A percentile compares a stretch with the other conserved stretches of the same genome.
Evolutionary conservation across 2,329 filamentous ascomycete species (phyloP).

Genomic region (Fusarium pseudograminearum): DNA sequence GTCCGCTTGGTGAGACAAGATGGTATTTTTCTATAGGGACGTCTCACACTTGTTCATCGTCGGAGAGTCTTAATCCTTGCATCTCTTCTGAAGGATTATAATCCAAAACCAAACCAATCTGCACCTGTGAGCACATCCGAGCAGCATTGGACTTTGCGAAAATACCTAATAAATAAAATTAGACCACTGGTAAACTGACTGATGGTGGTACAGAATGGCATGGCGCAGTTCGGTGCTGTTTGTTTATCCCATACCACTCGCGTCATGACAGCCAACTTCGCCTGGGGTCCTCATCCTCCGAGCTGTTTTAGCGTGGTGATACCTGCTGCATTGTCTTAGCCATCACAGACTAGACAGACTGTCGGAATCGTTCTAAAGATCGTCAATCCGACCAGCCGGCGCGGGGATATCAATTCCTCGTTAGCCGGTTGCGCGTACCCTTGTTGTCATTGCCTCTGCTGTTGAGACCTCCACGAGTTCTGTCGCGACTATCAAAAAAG

Average conservation of each 20-base stretch:
- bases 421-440: slow-evolving; percentile 30
- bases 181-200: not conserved
- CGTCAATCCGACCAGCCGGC: slow-evolving; percentile 38
- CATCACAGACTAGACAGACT: slow-evolving; percentile 49
- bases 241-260: slow-evolving; percentile 18
- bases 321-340: slow-evolving; percentile 43
- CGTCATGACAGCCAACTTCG: slow-evolving; percentile 15
- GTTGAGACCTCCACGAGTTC: slow-evolving; percentile 33
- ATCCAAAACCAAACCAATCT: not conserved
- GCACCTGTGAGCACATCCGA: not conserved
- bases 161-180: not conserved
- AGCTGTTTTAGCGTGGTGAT: slow-evolving; percentile 44
- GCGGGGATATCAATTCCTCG: slow-evolving; percentile 37
- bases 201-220: not conserved
- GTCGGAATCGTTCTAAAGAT: slow-evolving; percentile 46
- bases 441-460: slow-evolving; percentile 1
- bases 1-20: not conserved
- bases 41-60: not conserved
- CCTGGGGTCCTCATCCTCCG: slow-evolving; percentile 30
- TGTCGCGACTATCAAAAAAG: slow-evolving; percentile 1
- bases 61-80: not conserved
- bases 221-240: not conserved
- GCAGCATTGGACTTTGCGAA: not conserved
- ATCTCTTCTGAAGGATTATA: not conserved
- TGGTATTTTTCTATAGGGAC: not conserved